Evolutionary conservation across 805 yeast species (phyloP), one percentile per base, ranked within the genome.

Genomic region (Lipomyces orientalis): DNA sequence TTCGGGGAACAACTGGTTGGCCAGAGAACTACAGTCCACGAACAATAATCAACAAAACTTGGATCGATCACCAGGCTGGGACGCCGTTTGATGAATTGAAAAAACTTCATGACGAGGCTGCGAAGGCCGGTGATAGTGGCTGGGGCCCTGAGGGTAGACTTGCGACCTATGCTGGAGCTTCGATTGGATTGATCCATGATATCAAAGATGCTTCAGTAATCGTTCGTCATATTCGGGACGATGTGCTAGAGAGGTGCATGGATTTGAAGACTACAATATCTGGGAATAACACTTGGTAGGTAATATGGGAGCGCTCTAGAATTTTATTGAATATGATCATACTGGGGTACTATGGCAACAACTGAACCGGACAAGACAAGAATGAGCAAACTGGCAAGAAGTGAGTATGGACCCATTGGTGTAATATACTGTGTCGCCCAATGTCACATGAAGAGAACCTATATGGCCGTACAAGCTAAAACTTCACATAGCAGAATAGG

Each of bases 101-200:
- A 29, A 10, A 14, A 52, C 33, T 10, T 22, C 55, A 52, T 52
- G 55, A 52, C 33, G 55, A 22, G 9, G 55, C 55, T 9, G n/a
- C 7, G 31, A 52, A 52, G 14, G 9, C 43, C 10, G 55, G 55
- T 10, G 55, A 52, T 14, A 22, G 33, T 12, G 55, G 55, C 29
- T 52, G 33, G 29, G 55, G 55, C 29, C 55, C 55, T 12, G 55
- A 52, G 8, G 55, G 55, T 2, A 22, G 55, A 52, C 33, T 52
- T 25, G 55, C 31, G 14, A 52, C 55, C 3, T 52, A 52, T 12
- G 55, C 55, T 52, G 55, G 55, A 29, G 33, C 55, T 3, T 9
- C 12, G 12, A 16, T 52, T 12, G 55, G 55, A 25, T 29, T 52
- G 31, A 6, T 52, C 14, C 55, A 52, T 29, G 55, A 52, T 29